Conservation (phyloP, 208 protist species). For the Crithidia thermophila region DNA sequence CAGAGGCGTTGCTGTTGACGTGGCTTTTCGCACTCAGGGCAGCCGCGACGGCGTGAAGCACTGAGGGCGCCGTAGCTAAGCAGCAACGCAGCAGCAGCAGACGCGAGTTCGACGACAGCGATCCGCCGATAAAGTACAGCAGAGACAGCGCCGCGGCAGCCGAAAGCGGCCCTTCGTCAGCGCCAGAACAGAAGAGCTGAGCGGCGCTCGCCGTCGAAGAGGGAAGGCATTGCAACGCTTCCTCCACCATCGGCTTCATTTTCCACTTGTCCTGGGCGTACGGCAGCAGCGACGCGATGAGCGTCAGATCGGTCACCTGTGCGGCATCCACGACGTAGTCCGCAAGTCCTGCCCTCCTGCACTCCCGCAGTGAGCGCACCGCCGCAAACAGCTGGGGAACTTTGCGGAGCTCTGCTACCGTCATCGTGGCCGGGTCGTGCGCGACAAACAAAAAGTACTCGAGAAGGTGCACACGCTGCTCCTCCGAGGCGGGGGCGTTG, state of each 20-base stretch:
- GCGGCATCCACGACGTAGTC: neutral
- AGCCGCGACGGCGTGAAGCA: slow-evolving; percentile 9
- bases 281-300: slow-evolving; percentile 7
- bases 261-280: neutral
- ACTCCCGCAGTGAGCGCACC: neutral
- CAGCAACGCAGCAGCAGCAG: slow-evolving; percentile 2
- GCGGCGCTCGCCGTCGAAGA: too few relatives aligned
- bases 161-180: neutral
- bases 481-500: neutral
- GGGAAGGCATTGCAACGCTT: too few relatives aligned
- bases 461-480: slow-evolving; percentile 27
- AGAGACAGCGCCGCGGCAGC: slow-evolving; percentile 3
- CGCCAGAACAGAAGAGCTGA: too few relatives aligned
- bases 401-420: slow-evolving; percentile 16
- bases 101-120: slow-evolving; percentile 1
- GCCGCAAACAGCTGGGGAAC: slow-evolving; percentile 28
- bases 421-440: slow-evolving; percentile 20
- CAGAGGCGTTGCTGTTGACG: neutral
- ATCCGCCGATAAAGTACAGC: slow-evolving; percentile 1
- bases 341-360: neutral
- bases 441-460: slow-evolving; percentile 35
- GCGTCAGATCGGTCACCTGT: neutral
- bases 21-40: neutral
- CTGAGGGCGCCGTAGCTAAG: neutral
- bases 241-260: too few relatives aligned